Evolutionary conservation across 1,284 basidiomycete genomes (phyloP), one percentile per base, ranked within the genome.

Genomic region (Microbotryum silenes-acaulis): DNA sequence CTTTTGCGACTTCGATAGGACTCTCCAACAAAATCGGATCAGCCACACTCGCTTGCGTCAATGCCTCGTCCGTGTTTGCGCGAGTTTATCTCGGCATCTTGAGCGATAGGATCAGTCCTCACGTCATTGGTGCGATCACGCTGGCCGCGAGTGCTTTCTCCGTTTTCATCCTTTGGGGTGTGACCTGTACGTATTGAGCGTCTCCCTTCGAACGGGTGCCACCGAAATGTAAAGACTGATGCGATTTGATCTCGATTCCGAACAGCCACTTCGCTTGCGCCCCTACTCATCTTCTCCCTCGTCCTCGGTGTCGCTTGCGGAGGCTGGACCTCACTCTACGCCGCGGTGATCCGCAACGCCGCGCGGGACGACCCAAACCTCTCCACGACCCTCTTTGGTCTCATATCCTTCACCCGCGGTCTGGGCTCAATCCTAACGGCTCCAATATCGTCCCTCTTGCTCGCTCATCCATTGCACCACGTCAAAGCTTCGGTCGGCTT

Each of bases 361-460:
- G 74, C 74, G 78, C 77, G 72, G 52, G 76, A 78, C 57, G 77
- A 79, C 57, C 75, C 73, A 0, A 66, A 59, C 2, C 70, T 77
- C 20, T 66, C 74, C 4, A 76, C 77, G 21, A 72, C 72, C 9
- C 67, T 80, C 18, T 75, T 75, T 56, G 76, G 78, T 29, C 74
- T 77, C 54, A 66, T 79, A 23, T 69, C 76, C 23, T 70, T 78
- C 44, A 74, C 76, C 1, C 71, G 78, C 10, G 78, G 79, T 0
- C 62, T 79, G 5, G 78, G 78, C 1, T 79, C 78, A 57, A 74
- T 80, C 33, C 66, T 79, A 4, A 77, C 77, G 7, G 77, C 77
- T 9, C 78, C 78, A 6, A 76, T 80, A 49, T 75, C 78, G 9
- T 75, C 78, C 1, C 70, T 71, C 2, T 68, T 78, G 46, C 61